Evolutionary conservation across 768 basidiomycete genomes (phyloP), one percentile per base, ranked within the genome.

Genomic region (Rhizopogon vulgaris): DNA sequence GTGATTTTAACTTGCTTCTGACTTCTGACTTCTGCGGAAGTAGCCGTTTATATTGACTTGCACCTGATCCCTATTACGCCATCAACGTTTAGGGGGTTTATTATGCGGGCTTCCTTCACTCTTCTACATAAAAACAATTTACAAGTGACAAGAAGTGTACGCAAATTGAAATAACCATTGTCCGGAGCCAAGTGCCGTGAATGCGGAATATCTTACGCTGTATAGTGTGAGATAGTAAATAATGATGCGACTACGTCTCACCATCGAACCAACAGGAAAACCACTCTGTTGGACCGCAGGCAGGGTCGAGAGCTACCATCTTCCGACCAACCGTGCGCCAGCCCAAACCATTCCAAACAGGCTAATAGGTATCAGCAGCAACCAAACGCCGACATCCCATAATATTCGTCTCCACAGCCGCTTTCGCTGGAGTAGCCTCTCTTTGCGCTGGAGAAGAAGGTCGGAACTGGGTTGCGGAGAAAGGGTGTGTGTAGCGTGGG

Each of bases 301-400:
- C 18, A 15, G 14, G 7, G 5, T 9, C 32, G 1, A 12, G 37
- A 41, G 8, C 58, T 69, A 87, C 84, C 84, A 87, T 61, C 64
- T 69, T 38, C 73, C 72, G 8, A 68, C 62, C 53, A 83, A 58
- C 43, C 75, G 74, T 17, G 84, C 84, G 11, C 66, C 67, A 38
- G 73, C 76, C 84, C 85, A 88, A 6, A 74, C 69, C 14, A 80
- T 62, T 1, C 80, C 80, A 9, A 77, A 74, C 4, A 68, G 73
- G 24, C 87, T 81, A 1, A 82, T 69, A 0, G 83, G 83, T 17
- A 86, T 60, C 15, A 90, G 73, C 10, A 87, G 69, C n/a, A 83
- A 56, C 83, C 90, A 93, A 22, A 88, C 83, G 14, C 84, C 82
- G n/a, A 89, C 61, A 66, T 94, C 90, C 88, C 91, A 94, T 14